Conservation (phyloP, 2,329 filamentous ascomycete genomes). For the Aspergillus sp. region DNA sequence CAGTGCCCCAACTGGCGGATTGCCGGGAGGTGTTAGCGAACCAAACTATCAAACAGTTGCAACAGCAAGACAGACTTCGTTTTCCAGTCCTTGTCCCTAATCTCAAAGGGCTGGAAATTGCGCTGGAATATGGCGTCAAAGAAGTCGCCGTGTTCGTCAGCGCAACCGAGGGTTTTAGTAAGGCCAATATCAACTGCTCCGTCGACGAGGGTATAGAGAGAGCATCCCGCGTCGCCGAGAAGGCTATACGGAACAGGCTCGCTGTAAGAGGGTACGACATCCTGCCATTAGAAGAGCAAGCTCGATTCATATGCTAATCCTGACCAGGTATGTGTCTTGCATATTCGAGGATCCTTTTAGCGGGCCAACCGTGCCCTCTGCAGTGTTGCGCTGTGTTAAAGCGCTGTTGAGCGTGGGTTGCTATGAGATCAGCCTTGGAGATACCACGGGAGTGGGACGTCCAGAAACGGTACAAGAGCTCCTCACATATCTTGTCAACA, state of each 20-base stretch:
- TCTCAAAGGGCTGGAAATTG: constrained; percentile 53
- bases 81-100: constrained; percentile 43
- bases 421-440: constrained; percentile 84
- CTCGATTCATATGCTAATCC: no score
- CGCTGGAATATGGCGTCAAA: constrained; percentile 40
- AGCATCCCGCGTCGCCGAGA: constrained; percentile 29
- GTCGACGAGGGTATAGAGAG: constrained; percentile 36
- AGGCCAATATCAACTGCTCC: constrained; percentile 41
- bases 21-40: constrained; percentile 23
- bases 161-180: constrained; percentile 43
- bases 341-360: constrained; percentile 48
- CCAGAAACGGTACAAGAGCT: constrained; percentile 30
- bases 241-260: constrained; percentile 26
- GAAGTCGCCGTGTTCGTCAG: constrained; percentile 44
- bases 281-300: no score
- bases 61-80: constrained; percentile 13
- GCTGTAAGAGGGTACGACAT: constrained; percentile 32
- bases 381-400: constrained; percentile 49
- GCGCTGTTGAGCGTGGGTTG: constrained; percentile 80
- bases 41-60: constrained; percentile 54
- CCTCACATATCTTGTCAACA: constrained; percentile 27
- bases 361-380: constrained; percentile 51
- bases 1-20: constrained; percentile 69
- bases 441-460: constrained; percentile 89
- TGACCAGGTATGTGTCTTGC: constrained; percentile 36